These are phyloP conservation scores for Paramyrothecium roridum DNA, from an alignment of 2,329 filamentous ascomycete genomes.

Conservation along the genomic window DNA sequence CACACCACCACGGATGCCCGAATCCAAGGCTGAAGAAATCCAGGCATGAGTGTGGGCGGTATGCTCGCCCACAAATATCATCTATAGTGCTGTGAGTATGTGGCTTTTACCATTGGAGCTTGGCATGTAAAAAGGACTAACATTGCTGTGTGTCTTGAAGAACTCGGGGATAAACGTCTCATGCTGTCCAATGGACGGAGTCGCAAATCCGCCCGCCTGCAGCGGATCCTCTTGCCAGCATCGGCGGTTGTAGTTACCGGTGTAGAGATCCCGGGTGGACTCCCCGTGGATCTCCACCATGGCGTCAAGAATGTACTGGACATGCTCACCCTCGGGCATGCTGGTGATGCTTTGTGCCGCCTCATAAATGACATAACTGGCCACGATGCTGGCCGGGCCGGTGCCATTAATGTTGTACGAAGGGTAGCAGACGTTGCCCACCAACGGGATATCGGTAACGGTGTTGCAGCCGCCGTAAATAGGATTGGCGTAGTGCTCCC, in stretches of 20 bases:
- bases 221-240: conserved; percentile 5
- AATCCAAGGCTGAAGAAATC: conserved; percentile 66
- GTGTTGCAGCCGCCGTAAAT: conserved; percentile 64
- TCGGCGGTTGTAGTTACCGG: conserved; percentile 3
- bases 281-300: conserved; percentile 6
- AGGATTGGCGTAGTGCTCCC: conserved; percentile 46
- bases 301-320: conserved; percentile 4
- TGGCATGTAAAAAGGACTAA: conserved; percentile 17
- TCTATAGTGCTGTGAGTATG: conserved; percentile 24
- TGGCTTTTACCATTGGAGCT: not conserved
- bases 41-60: conserved; percentile 70
- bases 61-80: conserved; percentile 69
- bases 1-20: conserved; percentile 60
- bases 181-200: conserved; percentile 61
- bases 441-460: conserved; percentile 54
- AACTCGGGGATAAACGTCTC: conserved; percentile 70
- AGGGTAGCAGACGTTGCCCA: conserved; percentile 64
- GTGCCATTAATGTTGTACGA: conserved; percentile 63
- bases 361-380: conserved; percentile 51
- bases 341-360: conserved; percentile 35
- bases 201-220: conserved; percentile 49
- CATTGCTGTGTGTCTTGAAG: conserved; percentile 62
- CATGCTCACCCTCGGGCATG: conserved; percentile 47
- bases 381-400: conserved; percentile 60
- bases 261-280: conserved; percentile 4